A percentile compares a stretch with the other conserved stretches of the same genome.
These are phyloP conservation scores for Hymenoscyphus occultus DNA, from an alignment of 2,329 filamentous ascomycete genomes.

Conservation along the genomic window DNA sequence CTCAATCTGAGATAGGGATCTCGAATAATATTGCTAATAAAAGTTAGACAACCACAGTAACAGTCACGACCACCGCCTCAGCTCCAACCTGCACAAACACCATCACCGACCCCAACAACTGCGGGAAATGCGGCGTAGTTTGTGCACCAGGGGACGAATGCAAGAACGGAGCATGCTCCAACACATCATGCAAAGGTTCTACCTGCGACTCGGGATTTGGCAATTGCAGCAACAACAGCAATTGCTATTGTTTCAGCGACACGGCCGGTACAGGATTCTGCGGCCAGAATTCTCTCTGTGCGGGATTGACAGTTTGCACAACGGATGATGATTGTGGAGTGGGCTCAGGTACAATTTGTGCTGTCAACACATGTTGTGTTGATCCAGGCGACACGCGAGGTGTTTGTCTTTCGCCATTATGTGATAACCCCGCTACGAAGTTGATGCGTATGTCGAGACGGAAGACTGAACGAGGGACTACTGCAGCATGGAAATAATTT, in stretches of 20 bases:
- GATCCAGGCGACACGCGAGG: conserved; percentile 3
- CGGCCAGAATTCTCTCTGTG: conserved; percentile 25
- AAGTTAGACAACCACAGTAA: conserved; percentile 19
- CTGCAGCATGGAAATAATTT: conserved; percentile 6
- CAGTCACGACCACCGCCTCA: conserved; percentile 16
- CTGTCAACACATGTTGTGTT: conserved; percentile 23
- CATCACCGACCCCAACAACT: conserved; percentile 22
- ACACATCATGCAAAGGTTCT: conserved; percentile 6
- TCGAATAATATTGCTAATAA: background rate
- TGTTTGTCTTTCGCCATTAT: conserved; percentile 22
- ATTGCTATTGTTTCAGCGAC: conserved; percentile 27
- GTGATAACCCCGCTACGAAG: conserved; percentile 21
- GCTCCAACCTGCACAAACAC: conserved; percentile 19
- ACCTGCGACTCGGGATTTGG: conserved; percentile 21
- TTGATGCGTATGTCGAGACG: conserved; percentile 16
- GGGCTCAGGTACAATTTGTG: conserved; percentile 23
- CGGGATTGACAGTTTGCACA: conserved; percentile 18
- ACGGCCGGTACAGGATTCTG: conserved; percentile 22
- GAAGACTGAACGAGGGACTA: background rate
- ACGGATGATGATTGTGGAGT: conserved; percentile 21
- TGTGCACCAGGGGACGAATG: conserved; percentile 16
- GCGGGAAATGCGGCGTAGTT: conserved; percentile 23
- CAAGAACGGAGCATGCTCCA: conserved; percentile 18
- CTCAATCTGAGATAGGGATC: too few relatives aligned
- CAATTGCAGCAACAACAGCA: conserved; percentile 17